Base-by-base conservation (phyloP, 176 grass and related monocot genomes). In the Rhipidocladum racemiflorum region DNA sequence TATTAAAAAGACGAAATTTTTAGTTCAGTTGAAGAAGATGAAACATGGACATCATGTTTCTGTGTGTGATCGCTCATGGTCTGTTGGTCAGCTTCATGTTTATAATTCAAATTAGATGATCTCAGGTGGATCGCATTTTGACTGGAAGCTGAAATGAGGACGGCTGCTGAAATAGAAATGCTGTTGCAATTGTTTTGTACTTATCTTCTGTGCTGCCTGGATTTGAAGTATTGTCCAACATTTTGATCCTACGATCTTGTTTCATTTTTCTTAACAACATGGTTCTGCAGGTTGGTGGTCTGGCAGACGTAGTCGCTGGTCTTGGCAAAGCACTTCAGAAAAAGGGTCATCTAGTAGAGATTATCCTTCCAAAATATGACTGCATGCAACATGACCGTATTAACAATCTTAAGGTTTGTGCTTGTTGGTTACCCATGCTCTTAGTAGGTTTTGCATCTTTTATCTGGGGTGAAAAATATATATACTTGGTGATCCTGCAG, bases 331-430 rank as follows among this genome's bases (percentile, higher is more conserved):
- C 95, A 85, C 88, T 97, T 30, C 92, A 97, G 75, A 88, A 65
- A 72, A 97, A 88, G 43, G 95, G 92, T 2, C 90, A 97, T 72
- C 75, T 92, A 61, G 95, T 97, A 44, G 95, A 97, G 91, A 88
- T 97, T 72, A 86, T 97, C 80, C 83, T 97, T 83, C 95, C 95
- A 20, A 97, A 94, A 88, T 97, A 97, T 69, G 95, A 97, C 77
- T 97, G 95, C 88, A 97, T 97, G 92, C 86, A 91, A 67, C 36
- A 84, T 84, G 87, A 89, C 46, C 83, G 68, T 74, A 75, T 97
- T 67, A 61, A 66, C 78, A 89, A 92, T 87, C 90, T 97, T 46
- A 97, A 88, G 92, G 95, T 92, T 81, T 53, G 61, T 65, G 9
- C 18, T 81, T 73, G 15, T 74, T 54, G 61, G 48, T 87, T 87